A percentile compares a stretch with the other conserved stretches of the same genome.
Evolutionary conservation across 2,329 filamentous ascomycete species (phyloP).

Genomic region (Aciculosporium take): DNA sequence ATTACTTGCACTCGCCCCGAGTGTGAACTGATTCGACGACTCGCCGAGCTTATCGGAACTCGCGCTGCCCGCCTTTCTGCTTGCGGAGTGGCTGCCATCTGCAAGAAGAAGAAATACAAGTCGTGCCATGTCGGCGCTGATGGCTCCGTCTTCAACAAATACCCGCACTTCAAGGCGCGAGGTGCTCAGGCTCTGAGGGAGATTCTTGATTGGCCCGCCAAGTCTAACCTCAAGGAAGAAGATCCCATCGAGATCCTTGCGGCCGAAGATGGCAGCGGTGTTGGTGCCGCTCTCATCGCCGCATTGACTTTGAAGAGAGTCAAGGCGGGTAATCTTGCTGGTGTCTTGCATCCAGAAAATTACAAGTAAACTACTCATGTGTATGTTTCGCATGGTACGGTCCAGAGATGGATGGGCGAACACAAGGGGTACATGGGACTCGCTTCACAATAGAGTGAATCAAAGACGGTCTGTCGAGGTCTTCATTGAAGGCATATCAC

Average conservation of each 20-base stretch:
- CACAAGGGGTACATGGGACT: neutral
- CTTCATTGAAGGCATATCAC: neutral
- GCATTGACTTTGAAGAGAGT: conserved; percentile 52
- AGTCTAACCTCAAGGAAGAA: conserved; percentile 53
- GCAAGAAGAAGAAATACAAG: conserved; percentile 85
- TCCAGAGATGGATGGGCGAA: neutral
- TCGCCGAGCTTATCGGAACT: conserved; percentile 88
- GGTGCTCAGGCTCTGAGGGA: conserved; percentile 82
- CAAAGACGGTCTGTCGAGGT: neutral
- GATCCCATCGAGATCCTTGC: conserved; percentile 79
- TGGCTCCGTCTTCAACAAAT: conserved; percentile 97
- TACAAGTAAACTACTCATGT: conserved; percentile 22
- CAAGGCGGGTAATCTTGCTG: conserved; percentile 46
- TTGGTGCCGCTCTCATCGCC: conserved; percentile 92
- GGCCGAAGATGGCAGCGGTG: conserved; percentile 90
- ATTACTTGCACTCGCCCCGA: conserved; percentile 61
- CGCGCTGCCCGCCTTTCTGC: conserved; percentile 85
- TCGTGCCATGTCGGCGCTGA: conserved; percentile 91
- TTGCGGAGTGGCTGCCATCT: conserved; percentile 90
- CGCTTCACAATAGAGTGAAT: neutral
- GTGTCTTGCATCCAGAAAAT: conserved; percentile 51
- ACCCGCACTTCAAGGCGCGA: conserved; percentile 91
- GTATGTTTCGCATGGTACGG: neutral
- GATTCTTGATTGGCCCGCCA: conserved; percentile 83
- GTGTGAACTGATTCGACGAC: conserved; percentile 74